phyloP scores from a whole-genome alignment of 1,139 yeast genomes.

The Insectozyma bohioensis region DNA sequence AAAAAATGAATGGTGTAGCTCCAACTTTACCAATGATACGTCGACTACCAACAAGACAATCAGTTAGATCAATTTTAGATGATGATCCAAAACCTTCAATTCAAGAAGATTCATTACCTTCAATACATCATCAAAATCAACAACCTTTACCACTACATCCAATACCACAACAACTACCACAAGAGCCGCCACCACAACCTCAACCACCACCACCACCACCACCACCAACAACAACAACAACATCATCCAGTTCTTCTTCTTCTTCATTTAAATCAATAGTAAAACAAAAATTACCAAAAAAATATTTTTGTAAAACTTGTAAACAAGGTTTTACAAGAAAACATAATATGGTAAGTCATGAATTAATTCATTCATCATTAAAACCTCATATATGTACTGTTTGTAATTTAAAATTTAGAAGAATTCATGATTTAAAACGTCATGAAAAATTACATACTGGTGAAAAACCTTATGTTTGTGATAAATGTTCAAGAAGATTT shows the following conservation, averaged over 20 bases:
- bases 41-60: constrained; percentile 1
- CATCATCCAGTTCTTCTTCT: neutral
- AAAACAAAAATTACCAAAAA: constrained; percentile 18
- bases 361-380: constrained; percentile 63
- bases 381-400: constrained; percentile 69
- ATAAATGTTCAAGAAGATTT: constrained; percentile 61
- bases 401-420: constrained; percentile 63
- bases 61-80: constrained; percentile 2
- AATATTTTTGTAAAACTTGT: constrained; percentile 58
- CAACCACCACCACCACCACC: neutral
- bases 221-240: neutral
- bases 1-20: no score
- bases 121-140: neutral
- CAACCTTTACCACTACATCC: neutral
- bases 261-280: no score
- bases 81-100: neutral
- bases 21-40: constrained; percentile 2
- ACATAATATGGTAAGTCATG: constrained; percentile 74
- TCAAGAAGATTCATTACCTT: neutral
- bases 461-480: constrained; percentile 66
- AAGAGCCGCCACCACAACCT: neutral
- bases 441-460: constrained; percentile 79
- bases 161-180: neutral
- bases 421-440: constrained; percentile 74
- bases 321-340: constrained; percentile 64